A percentile compares a stretch with the other conserved stretches of the same genome.
phyloP scores from a whole-genome alignment of 202 grass and related monocot species.

The Hordeum pubiflorum region DNA sequence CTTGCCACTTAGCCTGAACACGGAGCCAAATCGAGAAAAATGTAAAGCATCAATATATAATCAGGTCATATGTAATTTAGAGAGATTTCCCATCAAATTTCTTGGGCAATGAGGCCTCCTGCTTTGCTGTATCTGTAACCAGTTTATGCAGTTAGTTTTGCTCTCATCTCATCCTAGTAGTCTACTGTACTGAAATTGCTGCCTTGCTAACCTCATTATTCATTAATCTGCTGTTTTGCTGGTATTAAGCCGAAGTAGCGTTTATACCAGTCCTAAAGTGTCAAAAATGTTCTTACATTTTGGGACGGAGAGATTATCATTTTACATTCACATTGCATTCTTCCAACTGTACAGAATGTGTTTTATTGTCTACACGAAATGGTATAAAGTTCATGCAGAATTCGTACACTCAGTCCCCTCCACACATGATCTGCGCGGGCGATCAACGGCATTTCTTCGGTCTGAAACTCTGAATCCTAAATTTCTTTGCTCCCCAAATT shows the following conservation, averaged over 20 bases:
- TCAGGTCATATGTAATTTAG: not conserved
- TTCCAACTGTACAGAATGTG: no score
- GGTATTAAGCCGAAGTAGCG: not conserved
- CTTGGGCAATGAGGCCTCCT: not conserved
- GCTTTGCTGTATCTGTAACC: not conserved
- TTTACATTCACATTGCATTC: no score
- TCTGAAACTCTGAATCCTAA: no score
- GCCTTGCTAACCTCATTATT: not conserved
- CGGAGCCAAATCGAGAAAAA: no score
- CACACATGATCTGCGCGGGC: fast-evolving
- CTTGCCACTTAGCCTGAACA: not conserved
- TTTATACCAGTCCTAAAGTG: not conserved
- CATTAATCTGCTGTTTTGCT: not conserved
- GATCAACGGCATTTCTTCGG: no score
- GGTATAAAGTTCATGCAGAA: no score
- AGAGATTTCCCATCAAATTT: not conserved
- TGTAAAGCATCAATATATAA: not conserved
- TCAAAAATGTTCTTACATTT: no score
- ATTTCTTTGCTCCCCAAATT: no score
- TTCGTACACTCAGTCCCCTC: no score
- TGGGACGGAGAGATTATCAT: no score
- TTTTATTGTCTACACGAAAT: no score
- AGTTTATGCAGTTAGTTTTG: conserved; percentile 8
- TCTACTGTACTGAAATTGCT: not conserved
- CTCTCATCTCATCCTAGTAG: not conserved